phyloP scores from a whole-genome alignment of 129 eudicot species.

The Pulicaria dysenterica region DNA sequence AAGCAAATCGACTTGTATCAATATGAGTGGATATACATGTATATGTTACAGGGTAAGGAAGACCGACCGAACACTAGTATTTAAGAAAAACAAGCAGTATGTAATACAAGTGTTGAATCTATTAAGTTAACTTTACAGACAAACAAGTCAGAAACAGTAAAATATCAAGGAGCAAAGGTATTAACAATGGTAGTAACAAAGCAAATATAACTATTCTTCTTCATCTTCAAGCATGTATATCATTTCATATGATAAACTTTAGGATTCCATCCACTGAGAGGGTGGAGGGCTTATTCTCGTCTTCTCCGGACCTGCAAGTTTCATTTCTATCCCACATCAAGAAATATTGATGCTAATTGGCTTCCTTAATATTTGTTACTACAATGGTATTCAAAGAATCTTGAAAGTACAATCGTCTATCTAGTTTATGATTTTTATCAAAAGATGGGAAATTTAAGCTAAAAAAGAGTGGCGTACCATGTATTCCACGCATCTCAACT shows the following conservation, averaged over 20 bases:
- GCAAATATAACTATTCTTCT: slow-evolving; percentile 19
- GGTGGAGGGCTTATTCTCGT: slow-evolving; percentile 82
- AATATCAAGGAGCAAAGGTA: slow-evolving; percentile 11
- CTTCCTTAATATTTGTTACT: too few species aligned
- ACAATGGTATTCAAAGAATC: too few species aligned
- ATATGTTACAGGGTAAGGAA: not conserved
- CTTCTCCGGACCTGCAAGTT: slow-evolving; percentile 58
- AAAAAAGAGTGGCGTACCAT: slow-evolving; percentile 49
- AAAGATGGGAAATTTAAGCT: not conserved
- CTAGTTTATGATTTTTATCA: too few species aligned
- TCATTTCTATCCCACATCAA: slow-evolving; percentile 16
- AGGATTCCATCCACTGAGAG: slow-evolving; percentile 63
- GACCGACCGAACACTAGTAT: slow-evolving; percentile 4
- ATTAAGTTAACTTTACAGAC: slow-evolving; percentile 40
- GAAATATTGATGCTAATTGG: not conserved
- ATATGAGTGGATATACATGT: too few species aligned
- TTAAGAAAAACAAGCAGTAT: slow-evolving; percentile 1
- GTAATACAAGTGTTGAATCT: slow-evolving; percentile 10
- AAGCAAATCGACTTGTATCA: too few species aligned
- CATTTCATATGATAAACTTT: slow-evolving; percentile 16
- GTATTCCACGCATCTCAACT: slow-evolving; percentile 76
- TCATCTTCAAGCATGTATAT: slow-evolving; percentile 15
- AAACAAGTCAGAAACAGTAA: slow-evolving; percentile 4
- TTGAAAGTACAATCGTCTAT: too few species aligned
- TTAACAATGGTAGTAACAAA: slow-evolving; percentile 36